Evolutionary conservation across 2,329 filamentous ascomycete species (phyloP), one percentile per base, ranked within the genome.

Genomic region (Lecanosticta acicola): DNA sequence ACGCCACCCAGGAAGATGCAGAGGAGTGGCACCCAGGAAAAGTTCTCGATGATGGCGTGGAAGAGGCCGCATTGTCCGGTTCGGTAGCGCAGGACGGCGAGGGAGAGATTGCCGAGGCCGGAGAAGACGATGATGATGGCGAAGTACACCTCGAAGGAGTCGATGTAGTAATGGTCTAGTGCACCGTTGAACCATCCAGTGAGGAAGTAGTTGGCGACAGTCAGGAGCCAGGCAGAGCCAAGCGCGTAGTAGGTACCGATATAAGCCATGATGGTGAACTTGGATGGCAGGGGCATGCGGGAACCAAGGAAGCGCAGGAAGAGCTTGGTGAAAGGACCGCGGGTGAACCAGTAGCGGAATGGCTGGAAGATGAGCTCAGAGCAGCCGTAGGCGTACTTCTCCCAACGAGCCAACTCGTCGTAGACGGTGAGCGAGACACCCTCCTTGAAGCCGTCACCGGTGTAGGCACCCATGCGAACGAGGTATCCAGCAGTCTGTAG

Each of bases 381-480:
- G 68, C 87, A 90, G 32, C 86, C 85, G 59, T 88, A 90, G 2
- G 86, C 87, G 63, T 89, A 89, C 68, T 91, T 91, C 62, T 91
- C 86, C 86, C 87, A 91, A 46, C 86, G 83, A 1, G 85, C 83
- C 49, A 91, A 74, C 66, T 91, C 87, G 66, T 91, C 86, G 62
- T 91, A 89, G 8, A 91, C 85, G 0, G 86, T 91, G 46, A 91
- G 72, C 1, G 86, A 90, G 43, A 91, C 86, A 54, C 87, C 86
- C 64, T 91, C 86, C 63, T 88, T 84, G 73, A 88, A 89, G 39
- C 81, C 84, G n/a, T 84, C 80, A 32, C 81, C 81, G 4, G 81
- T 81, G 75, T 85, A 89, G 16, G 82, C 79, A 7, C 81, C 84
- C 18, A 88, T 73, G 21, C 85, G 82, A 56, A 87, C 83, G 52